Evolutionary conservation across 768 basidiomycete genomes (phyloP).

Genomic region (Pholiota molesta): DNA sequence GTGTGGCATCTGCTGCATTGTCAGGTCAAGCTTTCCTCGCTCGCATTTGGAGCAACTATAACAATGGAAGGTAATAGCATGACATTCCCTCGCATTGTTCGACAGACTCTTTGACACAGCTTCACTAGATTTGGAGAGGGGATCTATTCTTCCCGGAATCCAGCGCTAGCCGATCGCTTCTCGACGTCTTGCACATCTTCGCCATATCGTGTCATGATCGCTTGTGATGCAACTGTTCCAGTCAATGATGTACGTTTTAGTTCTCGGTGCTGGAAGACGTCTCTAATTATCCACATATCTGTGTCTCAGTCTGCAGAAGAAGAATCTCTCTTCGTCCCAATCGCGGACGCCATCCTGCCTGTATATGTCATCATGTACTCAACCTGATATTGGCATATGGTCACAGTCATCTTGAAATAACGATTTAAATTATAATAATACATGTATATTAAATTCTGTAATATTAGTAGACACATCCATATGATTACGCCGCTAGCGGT

Average conservation of each 20-base stretch:
- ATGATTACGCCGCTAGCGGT: conserved; percentile 43
- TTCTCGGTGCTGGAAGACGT: neutral
- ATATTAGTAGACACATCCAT: conserved; percentile 4
- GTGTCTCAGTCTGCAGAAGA: conserved; percentile 31
- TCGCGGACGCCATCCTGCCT: conserved; percentile 58
- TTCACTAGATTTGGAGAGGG: conserved; percentile 54
- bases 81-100: conserved; percentile 1
- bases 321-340: conserved; percentile 55
- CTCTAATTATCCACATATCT: neutral
- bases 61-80: conserved; percentile 52
- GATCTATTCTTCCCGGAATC: conserved; percentile 64
- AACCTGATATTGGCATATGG: neutral
- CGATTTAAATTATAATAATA: neutral
- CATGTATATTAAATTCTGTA: neutral
- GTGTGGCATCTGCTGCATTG: conserved; percentile 65
- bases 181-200: conserved; percentile 71
- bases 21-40: conserved; percentile 57
- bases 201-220: conserved; percentile 68
- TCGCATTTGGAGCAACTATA: conserved; percentile 59
- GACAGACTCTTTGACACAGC: neutral
- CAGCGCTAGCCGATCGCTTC: conserved; percentile 56
- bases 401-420: neutral
- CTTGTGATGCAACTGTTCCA: conserved; percentile 53
- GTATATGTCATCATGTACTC: conserved; percentile 63
- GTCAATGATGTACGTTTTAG: conserved; percentile 29